A percentile compares a stretch with the other conserved stretches of the same genome.
Evolutionary conservation across 257 asterid species (phyloP).

Genomic region (Datura wrightii): DNA sequence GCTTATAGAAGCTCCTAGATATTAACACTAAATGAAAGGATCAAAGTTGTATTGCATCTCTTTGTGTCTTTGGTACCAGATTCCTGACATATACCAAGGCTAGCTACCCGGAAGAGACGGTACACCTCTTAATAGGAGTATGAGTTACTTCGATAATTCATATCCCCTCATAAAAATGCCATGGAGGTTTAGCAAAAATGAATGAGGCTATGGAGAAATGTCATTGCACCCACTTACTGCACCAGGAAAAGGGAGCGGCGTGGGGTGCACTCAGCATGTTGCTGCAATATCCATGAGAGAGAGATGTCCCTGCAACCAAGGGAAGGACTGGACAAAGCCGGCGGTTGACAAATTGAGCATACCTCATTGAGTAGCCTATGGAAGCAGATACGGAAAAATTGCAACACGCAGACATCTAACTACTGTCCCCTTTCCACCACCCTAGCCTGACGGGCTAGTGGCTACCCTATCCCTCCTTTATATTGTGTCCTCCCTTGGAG

Average conservation of each 20-base stretch:
- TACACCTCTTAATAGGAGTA: slow-evolving; percentile 1
- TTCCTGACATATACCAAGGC: background rate
- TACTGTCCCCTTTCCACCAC: background rate
- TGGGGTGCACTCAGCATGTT: background rate
- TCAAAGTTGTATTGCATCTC: background rate
- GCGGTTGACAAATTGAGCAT: background rate
- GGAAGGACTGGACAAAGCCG: background rate
- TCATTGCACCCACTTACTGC: background rate
- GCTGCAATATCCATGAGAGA: background rate
- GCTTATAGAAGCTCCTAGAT: background rate
- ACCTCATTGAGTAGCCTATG: background rate
- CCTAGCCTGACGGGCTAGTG: background rate
- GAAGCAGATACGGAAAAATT: background rate
- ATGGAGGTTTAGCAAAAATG: background rate
- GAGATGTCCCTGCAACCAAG: background rate
- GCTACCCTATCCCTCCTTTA: background rate
- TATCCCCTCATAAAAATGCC: background rate
- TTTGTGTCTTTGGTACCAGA: background rate
- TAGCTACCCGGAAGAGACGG: background rate
- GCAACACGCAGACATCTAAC: background rate
- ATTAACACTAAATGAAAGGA: background rate
- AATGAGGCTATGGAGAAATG: background rate
- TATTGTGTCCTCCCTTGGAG: background rate
- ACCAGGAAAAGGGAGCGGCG: background rate
- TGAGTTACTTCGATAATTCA: background rate